Evolutionary conservation across 306 rosid genomes (phyloP), one percentile per base, ranked within the genome.

Genomic region (Cucurbita moschata): DNA sequence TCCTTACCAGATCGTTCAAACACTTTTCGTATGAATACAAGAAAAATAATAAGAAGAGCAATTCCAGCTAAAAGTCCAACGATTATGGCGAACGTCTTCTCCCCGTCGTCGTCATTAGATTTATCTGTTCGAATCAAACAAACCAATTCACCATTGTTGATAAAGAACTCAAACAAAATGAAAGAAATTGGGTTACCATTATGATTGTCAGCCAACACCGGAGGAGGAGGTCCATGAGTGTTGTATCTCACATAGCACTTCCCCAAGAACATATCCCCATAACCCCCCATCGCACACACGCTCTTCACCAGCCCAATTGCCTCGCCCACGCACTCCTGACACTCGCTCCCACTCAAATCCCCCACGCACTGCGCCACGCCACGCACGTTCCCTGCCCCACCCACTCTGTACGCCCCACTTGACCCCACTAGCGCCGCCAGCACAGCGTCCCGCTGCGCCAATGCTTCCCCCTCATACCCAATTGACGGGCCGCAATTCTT

Each of bases 31-130:
- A 94, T 21, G 83, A 94, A 94, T 39, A 87, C 79, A 16, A 90
- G 85, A 79, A 90, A 90, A 74, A 94, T 86, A 44, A 94, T 88
- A 21, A 94, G 81, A 4, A 94, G 72, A 35, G 97, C 97, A 35
- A 90, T 91, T 46, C 87, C 98, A 3, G 98, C 96, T 77, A 94
- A 72, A 79, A 94, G 77, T 62, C 98, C 98, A 59, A 94, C 79
- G 62, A 94, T 90, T 72, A 94, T 78, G 21, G 98, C 98, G 80
- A 94, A 94, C 73, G 96, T 94, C 84, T 94, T 94, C 81, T 88
- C 95, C 16, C 92, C 90, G 4, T 81, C 84, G 4, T 81, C 84
- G 7, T 59, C 75, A 37, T 7, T 70, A 0, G 90, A 85, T 83
- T 85, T 89, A 65, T 84, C 98, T 90, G 85, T 75, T 10, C 16